Percentiles rank a stretch among this genome's conserved stretches.
These are phyloP conservation scores for Coniochaeta ligniaria DNA, from an alignment of 2,329 filamentous ascomycete species.

Conservation along the genomic window DNA sequence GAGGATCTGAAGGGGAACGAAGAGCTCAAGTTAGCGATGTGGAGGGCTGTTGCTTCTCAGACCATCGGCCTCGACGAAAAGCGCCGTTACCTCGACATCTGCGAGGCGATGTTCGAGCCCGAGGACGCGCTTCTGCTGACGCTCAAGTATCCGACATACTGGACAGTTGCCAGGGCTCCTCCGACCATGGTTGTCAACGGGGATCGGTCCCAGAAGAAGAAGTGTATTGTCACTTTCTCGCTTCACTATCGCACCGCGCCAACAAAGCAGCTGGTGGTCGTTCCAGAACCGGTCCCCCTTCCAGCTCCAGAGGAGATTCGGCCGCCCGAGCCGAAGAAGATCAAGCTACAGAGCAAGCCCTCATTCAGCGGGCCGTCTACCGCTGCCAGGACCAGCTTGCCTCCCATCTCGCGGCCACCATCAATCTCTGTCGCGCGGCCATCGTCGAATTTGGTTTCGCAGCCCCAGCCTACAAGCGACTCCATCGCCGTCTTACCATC, in stretches of 20 bases:
- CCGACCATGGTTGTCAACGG: background rate
- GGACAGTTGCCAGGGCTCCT: slow-evolving; percentile 24
- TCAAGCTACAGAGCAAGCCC: slow-evolving; percentile 18
- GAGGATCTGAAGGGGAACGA: slow-evolving; percentile 36
- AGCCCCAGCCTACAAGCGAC: background rate
- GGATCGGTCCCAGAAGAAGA: slow-evolving; percentile 9
- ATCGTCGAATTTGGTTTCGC: slow-evolving; percentile 9
- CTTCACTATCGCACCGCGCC: slow-evolving; percentile 12
- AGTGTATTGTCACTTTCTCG: slow-evolving; percentile 12
- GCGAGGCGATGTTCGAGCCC: slow-evolving; percentile 41
- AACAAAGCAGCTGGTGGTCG: slow-evolving; percentile 3
- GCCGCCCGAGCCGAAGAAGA: slow-evolving; percentile 20
- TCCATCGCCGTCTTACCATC: background rate
- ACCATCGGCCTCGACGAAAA: slow-evolving; percentile 40
- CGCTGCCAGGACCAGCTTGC: slow-evolving; percentile 8
- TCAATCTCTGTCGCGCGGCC: slow-evolving; percentile 5
- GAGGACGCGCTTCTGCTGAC: slow-evolving; percentile 37
- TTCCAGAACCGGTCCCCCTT: slow-evolving; percentile 4
- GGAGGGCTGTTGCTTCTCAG: slow-evolving; percentile 41
- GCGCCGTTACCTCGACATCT: slow-evolving; percentile 42
- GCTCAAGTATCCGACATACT: slow-evolving; percentile 38
- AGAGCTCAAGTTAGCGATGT: slow-evolving; percentile 36
- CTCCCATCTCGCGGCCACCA: slow-evolving; percentile 12
- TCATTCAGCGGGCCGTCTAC: slow-evolving; percentile 11
- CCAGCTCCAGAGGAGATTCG: slow-evolving; percentile 14